Evolutionary conservation across 139 green algal genomes (phyloP).

Genomic region (Marvania coccoides): DNA sequence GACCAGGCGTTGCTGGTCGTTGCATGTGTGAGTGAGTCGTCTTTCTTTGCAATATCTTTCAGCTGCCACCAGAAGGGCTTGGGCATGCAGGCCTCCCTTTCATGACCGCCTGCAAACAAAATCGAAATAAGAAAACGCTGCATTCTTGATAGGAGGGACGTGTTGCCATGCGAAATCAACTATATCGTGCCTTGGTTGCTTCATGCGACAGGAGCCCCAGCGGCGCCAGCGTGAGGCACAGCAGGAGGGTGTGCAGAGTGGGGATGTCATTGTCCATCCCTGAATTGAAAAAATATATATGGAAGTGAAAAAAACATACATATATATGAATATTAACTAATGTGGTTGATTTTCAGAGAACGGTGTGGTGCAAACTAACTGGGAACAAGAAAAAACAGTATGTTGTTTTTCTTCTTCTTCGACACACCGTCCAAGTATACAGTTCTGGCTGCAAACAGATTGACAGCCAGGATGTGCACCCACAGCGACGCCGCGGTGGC

Average conservation of each 20-base stretch:
- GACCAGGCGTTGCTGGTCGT: no score
- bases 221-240: constrained; percentile 36
- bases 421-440: constrained; percentile 33
- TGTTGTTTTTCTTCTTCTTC: not conserved
- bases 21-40: no score
- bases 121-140: not conserved
- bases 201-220: constrained; percentile 35
- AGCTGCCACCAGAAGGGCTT: no score
- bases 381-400: not conserved
- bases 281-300: no score
- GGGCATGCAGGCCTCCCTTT: no score
- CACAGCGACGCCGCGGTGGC: constrained; percentile 51
- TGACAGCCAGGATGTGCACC: constrained; percentile 60
- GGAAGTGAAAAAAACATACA: not conserved
- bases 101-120: no score
- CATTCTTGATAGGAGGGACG: no score
- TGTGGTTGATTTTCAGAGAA: not conserved
- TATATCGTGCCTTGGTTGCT: constrained; percentile 11
- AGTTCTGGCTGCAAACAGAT: constrained; percentile 48
- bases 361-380: not conserved
- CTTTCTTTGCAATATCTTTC: no score
- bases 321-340: not conserved
- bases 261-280: constrained; percentile 23
- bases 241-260: constrained; percentile 35
- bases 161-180: not conserved